These are phyloP conservation scores for Epithele typhae DNA, from an alignment of 768 basidiomycete genomes.

Conservation along the genomic window DNA sequence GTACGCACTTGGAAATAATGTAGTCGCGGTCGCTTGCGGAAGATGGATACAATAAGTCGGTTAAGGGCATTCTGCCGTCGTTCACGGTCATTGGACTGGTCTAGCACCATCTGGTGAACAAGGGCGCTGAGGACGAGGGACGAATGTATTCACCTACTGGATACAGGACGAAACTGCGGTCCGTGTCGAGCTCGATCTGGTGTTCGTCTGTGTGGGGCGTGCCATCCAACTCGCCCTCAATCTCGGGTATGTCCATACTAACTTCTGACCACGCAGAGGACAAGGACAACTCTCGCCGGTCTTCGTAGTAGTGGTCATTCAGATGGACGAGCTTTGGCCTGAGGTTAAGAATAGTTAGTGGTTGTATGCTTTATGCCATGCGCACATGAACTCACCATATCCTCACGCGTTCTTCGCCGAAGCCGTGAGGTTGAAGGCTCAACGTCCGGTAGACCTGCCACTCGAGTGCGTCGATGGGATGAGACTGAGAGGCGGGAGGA, in stretches of 20 bases:
- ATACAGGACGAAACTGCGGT: slow-evolving; percentile 91
- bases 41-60: slow-evolving; percentile 66
- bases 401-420: slow-evolving; percentile 47
- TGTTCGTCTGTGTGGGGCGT: slow-evolving; percentile 67
- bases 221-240: background rate
- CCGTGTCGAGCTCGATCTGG: slow-evolving; percentile 85
- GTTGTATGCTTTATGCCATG: too few relatives aligned
- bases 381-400: slow-evolving; percentile 48
- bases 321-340: slow-evolving; percentile 37
- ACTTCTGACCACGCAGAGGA: background rate
- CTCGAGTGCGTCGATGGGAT: slow-evolving; percentile 24
- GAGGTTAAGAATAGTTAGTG: too few relatives aligned
- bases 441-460: slow-evolving; percentile 44
- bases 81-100: slow-evolving; percentile 37
- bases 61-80: slow-evolving; percentile 63
- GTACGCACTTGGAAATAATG: slow-evolving; percentile 75
- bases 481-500: too few relatives aligned
- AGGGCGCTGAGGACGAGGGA: background rate
- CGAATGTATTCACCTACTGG: slow-evolving; percentile 63
- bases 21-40: slow-evolving; percentile 67
- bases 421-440: slow-evolving; percentile 60
- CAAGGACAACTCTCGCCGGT: background rate
- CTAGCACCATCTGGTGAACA: background rate
- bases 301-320: slow-evolving; percentile 13
- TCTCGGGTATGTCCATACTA: background rate